phyloP scores from a whole-genome alignment of 176 grass and related monocot species.

The Echinochloa phyllopogon region DNA sequence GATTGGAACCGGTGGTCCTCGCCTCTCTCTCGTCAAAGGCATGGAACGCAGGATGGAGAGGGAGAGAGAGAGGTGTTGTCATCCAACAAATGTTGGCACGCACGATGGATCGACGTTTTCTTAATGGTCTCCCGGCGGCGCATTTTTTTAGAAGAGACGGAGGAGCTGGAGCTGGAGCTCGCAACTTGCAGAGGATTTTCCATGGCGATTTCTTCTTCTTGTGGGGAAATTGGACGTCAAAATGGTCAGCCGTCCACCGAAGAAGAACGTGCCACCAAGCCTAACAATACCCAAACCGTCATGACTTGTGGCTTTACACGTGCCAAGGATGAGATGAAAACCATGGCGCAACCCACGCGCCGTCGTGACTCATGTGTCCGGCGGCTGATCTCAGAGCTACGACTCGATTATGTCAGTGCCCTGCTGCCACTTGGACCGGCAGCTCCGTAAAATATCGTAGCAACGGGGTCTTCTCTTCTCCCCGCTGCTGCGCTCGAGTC shows the following conservation, averaged over 20 bases:
- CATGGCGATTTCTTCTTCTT: no score
- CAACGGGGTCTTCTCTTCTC: no score
- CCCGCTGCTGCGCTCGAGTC: neutral
- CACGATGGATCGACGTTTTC: neutral
- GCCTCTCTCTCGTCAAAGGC: neutral
- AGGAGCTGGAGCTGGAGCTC: constrained; percentile 14
- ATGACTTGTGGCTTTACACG: no score
- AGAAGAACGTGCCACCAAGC: no score
- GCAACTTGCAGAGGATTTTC: neutral
- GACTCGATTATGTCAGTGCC: neutral
- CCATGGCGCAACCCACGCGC: no score
- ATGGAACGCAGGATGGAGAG: neutral
- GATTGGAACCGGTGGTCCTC: constrained; percentile 27
- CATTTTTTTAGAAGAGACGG: neutral
- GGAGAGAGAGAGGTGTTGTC: neutral
- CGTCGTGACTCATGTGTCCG: no score
- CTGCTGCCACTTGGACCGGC: neutral
- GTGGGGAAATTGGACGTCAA: neutral
- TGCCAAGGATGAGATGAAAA: no score
- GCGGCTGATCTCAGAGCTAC: neutral
- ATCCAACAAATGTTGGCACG: neutral
- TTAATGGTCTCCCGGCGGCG: neutral
- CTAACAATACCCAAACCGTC: no score
- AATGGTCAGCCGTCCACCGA: no score
- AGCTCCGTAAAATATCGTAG: neutral